Percentiles rank a stretch among this genome's conserved stretches.
Conservation (phyloP, 352 stramenopile genomes). For the Thalassiosira hispida region DNA sequence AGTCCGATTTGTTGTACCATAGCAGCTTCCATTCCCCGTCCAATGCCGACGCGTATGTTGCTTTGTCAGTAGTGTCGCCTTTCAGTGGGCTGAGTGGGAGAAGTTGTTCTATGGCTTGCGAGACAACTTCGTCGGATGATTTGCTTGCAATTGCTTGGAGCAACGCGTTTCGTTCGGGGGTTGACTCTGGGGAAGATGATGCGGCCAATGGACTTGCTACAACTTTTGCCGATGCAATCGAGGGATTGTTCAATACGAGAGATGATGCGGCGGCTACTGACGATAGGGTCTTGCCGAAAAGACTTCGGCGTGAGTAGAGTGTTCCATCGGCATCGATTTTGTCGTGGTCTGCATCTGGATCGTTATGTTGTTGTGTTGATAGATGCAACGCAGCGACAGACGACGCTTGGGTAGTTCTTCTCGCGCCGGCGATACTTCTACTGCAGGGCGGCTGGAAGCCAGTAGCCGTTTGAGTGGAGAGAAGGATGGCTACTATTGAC, state of each 20-base stretch:
- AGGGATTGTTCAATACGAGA: conserved; percentile 14
- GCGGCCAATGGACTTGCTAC: conserved; percentile 13
- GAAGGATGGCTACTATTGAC: background rate
- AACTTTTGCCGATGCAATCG: conserved; percentile 26
- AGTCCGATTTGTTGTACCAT: conserved; percentile 71
- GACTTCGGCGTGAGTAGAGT: conserved; percentile 17
- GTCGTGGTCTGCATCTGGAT: background rate
- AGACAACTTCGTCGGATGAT: conserved; percentile 48
- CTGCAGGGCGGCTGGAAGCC: background rate
- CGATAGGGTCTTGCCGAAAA: conserved; percentile 9
- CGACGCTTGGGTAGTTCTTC: no score
- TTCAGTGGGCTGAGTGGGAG: conserved; percentile 37
- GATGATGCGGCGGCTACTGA: background rate
- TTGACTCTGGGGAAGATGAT: conserved; percentile 2
- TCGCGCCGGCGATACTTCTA: background rate
- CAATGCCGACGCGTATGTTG: conserved; percentile 33
- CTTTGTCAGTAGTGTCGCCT: conserved; percentile 15
- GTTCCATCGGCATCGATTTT: background rate
- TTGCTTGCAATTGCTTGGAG: conserved; percentile 46
- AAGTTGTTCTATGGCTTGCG: conserved; percentile 49
- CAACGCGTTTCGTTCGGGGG: conserved; percentile 40
- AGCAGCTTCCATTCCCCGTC: conserved; percentile 74
- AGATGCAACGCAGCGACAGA: background rate
- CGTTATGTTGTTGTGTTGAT: background rate
- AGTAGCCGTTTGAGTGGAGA: background rate